Base-by-base conservation (phyloP, 2,329 filamentous ascomycete genomes). In the Colletotrichum magnum region DNA sequence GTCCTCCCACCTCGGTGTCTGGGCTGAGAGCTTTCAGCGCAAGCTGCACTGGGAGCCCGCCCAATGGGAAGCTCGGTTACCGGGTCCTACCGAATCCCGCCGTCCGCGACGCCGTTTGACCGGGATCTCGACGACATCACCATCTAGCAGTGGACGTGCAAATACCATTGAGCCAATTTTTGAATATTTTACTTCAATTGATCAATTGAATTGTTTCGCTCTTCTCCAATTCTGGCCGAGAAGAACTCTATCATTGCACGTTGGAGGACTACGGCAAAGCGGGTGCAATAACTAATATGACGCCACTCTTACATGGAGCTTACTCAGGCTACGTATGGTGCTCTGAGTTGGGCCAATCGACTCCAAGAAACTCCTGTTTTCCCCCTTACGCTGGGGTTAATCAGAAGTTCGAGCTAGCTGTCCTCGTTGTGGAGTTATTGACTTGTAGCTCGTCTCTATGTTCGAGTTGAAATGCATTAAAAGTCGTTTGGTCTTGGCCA, bases 51-150 rank as follows among this genome's bases (percentile, higher is more conserved):
- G 2, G 21, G 21, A 24, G 21, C 21, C 32, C 10, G 32, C 9
- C 32, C 32, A 36, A 36, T 36, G 9, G 41, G 43, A 48, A 47
- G 51, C 65, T 60, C 62, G 50, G 62, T 66, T 66, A 32, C 60
- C 50, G 66, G 67, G 45, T 43, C 62, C 56, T 60, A 24, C 62
- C 66, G 57, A 69, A 60, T 60, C 57, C 45, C 50, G 67, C 62
- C 60, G 21, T 58, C 62, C 60, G 13, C 32, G 10, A 10, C 56
- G 41, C 56, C 64, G 56, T 56, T 60, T 59, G 66, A 65, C 43
- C 61, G 61, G 54, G 41, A 65, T 65, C 43, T 39, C 5, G 16
- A 47, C 45, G 36, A 43, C 32, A 26, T 58, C 43, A 28, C 32
- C 32, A 36, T 10, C 32, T 24, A 3, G 21, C 21, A 24, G 21